Evolutionary conservation across 31 red algal species (phyloP).

Genomic region (Endocladia muricata): DNA sequence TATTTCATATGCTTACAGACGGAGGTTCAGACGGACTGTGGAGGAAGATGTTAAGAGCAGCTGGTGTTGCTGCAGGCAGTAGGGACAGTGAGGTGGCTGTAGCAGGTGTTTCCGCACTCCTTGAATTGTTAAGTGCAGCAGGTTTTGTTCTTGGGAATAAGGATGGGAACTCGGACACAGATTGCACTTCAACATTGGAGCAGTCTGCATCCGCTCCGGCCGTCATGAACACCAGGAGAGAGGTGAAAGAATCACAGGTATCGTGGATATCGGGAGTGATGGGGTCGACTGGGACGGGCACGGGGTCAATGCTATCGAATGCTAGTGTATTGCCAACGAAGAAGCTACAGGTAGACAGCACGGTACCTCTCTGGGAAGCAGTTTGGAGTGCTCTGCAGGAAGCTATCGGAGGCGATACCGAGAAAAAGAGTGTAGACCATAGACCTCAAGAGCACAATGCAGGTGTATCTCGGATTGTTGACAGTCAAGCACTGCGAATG

Average conservation of each 20-base stretch:
- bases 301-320: background rate
- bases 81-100: conserved; percentile 61
- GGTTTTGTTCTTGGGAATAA: conserved; percentile 46
- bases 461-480: conserved; percentile 37
- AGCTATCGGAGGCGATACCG: conserved; percentile 25
- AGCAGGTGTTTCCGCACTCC: conserved; percentile 61
- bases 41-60: conserved; percentile 66
- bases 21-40: conserved; percentile 55
- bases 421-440: background rate
- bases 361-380: conserved; percentile 53
- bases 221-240: background rate
- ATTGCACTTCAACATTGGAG: background rate
- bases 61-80: conserved; percentile 58
- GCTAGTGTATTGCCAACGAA: background rate
- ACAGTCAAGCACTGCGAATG: conserved; percentile 44
- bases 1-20: conserved; percentile 60
- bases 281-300: background rate
- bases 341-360: background rate
- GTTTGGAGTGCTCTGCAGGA: conserved; percentile 61
- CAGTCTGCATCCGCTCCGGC: background rate
- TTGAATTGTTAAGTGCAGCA: conserved; percentile 60
- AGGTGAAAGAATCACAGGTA: background rate
- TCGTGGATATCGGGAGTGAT: conserved; percentile 2
- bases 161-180: background rate
- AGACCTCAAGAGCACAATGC: background rate